Percentiles rank a stretch among this genome's conserved stretches.
These are phyloP conservation scores for Lojkania enalia DNA, from an alignment of 2,329 filamentous ascomycete species.

Conservation along the genomic window DNA sequence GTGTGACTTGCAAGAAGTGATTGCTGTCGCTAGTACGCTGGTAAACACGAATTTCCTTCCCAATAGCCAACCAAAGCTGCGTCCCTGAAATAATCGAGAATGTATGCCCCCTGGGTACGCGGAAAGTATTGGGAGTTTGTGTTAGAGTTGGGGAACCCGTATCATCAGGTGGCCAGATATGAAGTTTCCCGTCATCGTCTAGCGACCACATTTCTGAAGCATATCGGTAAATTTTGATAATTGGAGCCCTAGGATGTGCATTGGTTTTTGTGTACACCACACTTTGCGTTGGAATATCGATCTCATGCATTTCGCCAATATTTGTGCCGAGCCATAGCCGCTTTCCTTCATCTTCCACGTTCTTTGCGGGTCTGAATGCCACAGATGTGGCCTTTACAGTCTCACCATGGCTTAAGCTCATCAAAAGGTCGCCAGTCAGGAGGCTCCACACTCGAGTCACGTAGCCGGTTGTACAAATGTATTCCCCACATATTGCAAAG, in stretches of 20 bases:
- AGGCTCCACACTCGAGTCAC: slow-evolving; percentile 89
- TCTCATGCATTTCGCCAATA: slow-evolving; percentile 83
- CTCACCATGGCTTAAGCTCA: slow-evolving; percentile 83
- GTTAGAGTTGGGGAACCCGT: slow-evolving; percentile 74
- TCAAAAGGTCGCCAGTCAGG: slow-evolving; percentile 75
- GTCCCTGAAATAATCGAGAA: slow-evolving; percentile 88
- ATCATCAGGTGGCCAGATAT: slow-evolving; percentile 84
- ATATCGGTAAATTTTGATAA: slow-evolving; percentile 84
- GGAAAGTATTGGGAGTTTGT: slow-evolving; percentile 74
- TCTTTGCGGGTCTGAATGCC: slow-evolving; percentile 79
- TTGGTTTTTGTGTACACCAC: slow-evolving; percentile 69
- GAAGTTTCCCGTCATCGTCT: slow-evolving; percentile 83
- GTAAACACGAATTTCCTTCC: slow-evolving; percentile 86
- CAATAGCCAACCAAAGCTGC: slow-evolving; percentile 83
- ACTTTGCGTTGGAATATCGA: slow-evolving; percentile 75
- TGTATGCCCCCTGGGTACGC: slow-evolving; percentile 77
- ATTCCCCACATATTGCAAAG: slow-evolving; percentile 85
- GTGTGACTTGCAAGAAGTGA: slow-evolving; percentile 73
- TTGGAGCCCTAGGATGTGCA: slow-evolving; percentile 76
- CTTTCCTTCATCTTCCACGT: slow-evolving; percentile 78
- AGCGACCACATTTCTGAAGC: slow-evolving; percentile 91
- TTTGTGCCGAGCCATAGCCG: slow-evolving; percentile 90
- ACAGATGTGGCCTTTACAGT: slow-evolving; percentile 80
- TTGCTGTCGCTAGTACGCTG: slow-evolving; percentile 70
- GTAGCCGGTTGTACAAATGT: slow-evolving; percentile 83